phyloP scores from a whole-genome alignment of 2,329 filamentous ascomycete genomes.

The Talaromyces pinophilus region DNA sequence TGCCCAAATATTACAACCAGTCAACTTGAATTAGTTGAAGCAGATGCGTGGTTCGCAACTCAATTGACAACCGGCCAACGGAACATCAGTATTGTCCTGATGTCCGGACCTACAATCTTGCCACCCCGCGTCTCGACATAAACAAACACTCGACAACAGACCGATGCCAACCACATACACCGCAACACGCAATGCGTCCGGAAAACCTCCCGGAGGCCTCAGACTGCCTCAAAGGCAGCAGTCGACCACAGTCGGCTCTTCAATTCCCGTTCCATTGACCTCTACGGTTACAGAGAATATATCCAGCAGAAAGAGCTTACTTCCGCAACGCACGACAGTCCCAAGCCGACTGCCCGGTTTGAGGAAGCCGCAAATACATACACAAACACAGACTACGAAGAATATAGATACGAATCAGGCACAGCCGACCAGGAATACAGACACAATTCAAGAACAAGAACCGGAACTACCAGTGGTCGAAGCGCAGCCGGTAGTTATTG shows the following conservation, averaged over 20 bases:
- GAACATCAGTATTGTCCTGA: not conserved
- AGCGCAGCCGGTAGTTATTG: not conserved
- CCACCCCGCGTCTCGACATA: not conserved
- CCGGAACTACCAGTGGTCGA: not conserved
- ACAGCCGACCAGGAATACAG: not conserved
- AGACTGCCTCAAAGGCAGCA: conserved; percentile 23
- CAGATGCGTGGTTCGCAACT: not conserved
- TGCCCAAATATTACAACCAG: not conserved
- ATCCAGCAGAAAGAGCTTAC: conserved; percentile 34
- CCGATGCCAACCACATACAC: conserved; percentile 24
- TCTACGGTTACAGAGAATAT: conserved; percentile 24
- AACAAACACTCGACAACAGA: conserved; percentile 2
- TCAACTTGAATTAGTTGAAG: not conserved
- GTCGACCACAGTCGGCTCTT: conserved; percentile 23
- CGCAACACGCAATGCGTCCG: conserved; percentile 23
- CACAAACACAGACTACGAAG: not conserved
- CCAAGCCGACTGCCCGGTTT: conserved; percentile 26
- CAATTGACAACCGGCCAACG: not conserved
- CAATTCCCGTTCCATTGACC: conserved; percentile 17
- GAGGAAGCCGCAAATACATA: conserved; percentile 27
- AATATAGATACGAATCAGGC: not conserved
- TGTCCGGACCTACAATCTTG: not conserved
- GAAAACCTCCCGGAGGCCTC: conserved; percentile 22
- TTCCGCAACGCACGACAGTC: conserved; percentile 33
- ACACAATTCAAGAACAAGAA: not conserved